Conservation (phyloP, 495 filamentous ascomycete genomes). For the Elasticomyces elasticus region DNA sequence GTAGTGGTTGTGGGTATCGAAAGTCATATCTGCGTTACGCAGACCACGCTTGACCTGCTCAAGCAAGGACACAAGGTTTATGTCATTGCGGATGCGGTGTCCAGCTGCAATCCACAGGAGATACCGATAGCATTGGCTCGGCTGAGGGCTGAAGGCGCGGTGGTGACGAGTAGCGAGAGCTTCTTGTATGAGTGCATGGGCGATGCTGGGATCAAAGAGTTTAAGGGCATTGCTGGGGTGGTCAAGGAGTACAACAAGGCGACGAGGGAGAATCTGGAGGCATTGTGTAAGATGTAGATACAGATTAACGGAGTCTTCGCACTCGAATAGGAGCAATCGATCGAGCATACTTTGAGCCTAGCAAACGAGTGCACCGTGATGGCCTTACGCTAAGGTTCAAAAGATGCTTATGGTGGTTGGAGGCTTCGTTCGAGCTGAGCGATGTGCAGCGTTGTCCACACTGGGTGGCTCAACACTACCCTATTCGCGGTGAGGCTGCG, state of each 20-base stretch:
- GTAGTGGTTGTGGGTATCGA: slow-evolving; percentile 79
- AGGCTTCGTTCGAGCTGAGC: not conserved
- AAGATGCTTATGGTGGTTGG: not conserved
- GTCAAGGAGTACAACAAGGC: slow-evolving; percentile 56
- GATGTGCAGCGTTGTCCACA: not conserved
- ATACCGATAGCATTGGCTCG: slow-evolving; percentile 66
- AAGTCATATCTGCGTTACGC: slow-evolving; percentile 86
- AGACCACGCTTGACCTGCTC: slow-evolving; percentile 77
- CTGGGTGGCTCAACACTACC: not conserved
- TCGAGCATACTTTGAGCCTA: not conserved
- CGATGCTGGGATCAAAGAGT: slow-evolving; percentile 64
- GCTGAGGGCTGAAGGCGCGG: slow-evolving; percentile 63
- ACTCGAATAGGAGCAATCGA: too few species aligned
- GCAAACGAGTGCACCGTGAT: too few species aligned
- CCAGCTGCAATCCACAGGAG: slow-evolving; percentile 73
- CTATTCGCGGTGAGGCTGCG: not conserved
- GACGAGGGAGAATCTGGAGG: slow-evolving; percentile 23
- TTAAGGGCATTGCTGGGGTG: slow-evolving; percentile 58
- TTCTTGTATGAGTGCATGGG: slow-evolving; percentile 88
- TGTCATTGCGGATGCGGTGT: slow-evolving; percentile 83
- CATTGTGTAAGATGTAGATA: slow-evolving; percentile 22
- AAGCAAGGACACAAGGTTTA: slow-evolving; percentile 70
- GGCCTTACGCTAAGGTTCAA: too few species aligned
- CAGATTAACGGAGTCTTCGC: not conserved
- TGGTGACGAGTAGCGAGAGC: slow-evolving; percentile 83